Evolutionary conservation across 768 basidiomycete species (phyloP), one percentile per base, ranked within the genome.

Genomic region (Lepiota brunneoincarnata): DNA sequence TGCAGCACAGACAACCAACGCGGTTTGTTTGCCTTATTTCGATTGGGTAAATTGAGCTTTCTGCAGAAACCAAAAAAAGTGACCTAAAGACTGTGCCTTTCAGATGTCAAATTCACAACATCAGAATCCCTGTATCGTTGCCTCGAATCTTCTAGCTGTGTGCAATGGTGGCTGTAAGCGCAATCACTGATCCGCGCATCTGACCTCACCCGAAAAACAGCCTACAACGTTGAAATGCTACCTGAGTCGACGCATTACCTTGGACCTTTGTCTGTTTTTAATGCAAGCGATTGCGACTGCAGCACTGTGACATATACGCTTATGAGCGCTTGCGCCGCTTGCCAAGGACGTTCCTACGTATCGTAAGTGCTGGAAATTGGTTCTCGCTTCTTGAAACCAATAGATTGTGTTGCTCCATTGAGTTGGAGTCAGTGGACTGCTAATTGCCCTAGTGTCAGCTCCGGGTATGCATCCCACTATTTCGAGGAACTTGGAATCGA

Each of bases 251-350:
- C 59, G 38, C 63, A 72, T 50, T 80, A 80, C 59, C 59, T 69
- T 28, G 74, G 75, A 11, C 78, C 77, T 2, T 60, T 69, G 14
- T 38, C 40, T n/a, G 59, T 72, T n/a, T 61, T 61, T 28, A 48
- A 59, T 3, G 71, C 72, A 17, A 76, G 73, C 51, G 50, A 62
- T 4, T 84, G 84, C 56, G 72, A 77, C 58, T 85, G 84, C 60
- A 84, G 72, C 61, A 75, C 81, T 6, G 77, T 83, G 24, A 74
- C 75, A 3, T 86, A 84, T 58, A 78, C 75, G 11, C 56, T 80
- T 21, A 70, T 84, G 58, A 79, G 76, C 52, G 83, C 84, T 11
- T 86, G 84, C 64, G 80, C 74, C 20, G 62, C 73, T 34, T 86
- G 84, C 61, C 84, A 86, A 62, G 74, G 73, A 31, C 65, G 69